Evolutionary conservation across 31 red algal genomes (phyloP), one percentile per base, ranked within the genome.

Genomic region (Bonnemaisonia californica): DNA sequence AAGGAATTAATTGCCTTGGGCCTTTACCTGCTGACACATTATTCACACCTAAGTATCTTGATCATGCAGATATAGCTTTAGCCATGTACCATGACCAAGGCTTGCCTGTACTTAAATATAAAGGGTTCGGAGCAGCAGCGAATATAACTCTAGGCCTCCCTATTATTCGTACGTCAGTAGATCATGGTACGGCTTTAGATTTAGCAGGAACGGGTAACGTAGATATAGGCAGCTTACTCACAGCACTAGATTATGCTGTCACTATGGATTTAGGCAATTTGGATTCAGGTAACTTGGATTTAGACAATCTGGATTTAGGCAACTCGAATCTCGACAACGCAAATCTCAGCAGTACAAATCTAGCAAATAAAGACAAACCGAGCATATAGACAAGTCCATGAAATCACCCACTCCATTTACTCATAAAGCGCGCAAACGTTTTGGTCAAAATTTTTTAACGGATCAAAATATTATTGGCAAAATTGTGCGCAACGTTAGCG

Each of bases 71-170:
- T 61, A 47, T 47, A 4, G 72, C 30, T 4, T 16, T 76, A 23
- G 72, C 72, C 47, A 76, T 76, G 72, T 76, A 76, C 35, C 72
- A 76, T 31, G 72, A 76, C 35, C 72, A 76, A 58, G 72, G 45
- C 33, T 29, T 76, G 51, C 41, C 32, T 9, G 24, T 36, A 23
- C 21, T 76, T 11, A 76, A 76, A 59, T 28, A 24, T 33, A 11
- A n/a, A 13, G 30, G 24, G 19, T 76, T 76, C 60, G 72, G 48
- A 12, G 54, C 9, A 8, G 48, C 27, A 62, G 72, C 60, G 18
- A 76, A 76, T 27, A 24, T 76, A 7, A 76, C 72, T 7, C 47
- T 59, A 9, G 72, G 72, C 27, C 33, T 76, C 4, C 72, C 72
- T 5, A 58, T 76, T 58, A 37, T 76, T 18, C 72, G 72, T 18